phyloP scores from a whole-genome alignment of 306 rosid genomes.

The Cucurbita maxima region DNA sequence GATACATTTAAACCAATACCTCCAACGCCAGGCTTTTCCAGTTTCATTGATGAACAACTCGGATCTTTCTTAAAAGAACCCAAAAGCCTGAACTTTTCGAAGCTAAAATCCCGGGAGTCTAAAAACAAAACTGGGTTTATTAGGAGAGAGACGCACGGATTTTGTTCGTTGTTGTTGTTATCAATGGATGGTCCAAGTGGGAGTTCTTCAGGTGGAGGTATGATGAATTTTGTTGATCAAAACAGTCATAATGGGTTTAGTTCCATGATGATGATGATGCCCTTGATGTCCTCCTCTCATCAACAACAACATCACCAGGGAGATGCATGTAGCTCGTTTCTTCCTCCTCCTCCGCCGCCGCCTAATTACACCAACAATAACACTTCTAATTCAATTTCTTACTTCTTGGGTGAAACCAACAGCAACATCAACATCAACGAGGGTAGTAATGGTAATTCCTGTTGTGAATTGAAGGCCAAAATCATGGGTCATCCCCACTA shows the following conservation, averaged over 20 bases:
- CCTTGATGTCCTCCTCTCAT: slow-evolving; percentile 30
- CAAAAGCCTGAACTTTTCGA: slow-evolving; percentile 44
- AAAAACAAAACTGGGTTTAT: not conserved
- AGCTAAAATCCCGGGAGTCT: slow-evolving; percentile 85
- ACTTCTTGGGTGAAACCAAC: slow-evolving; percentile 43
- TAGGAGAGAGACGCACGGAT: not conserved
- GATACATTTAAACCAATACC: too few species aligned
- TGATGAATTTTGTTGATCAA: slow-evolving; percentile 59
- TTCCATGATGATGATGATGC: slow-evolving; percentile 68
- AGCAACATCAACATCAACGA: slow-evolving; percentile 6
- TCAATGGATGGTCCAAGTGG: slow-evolving; percentile 39
- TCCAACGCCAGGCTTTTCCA: too few species aligned
- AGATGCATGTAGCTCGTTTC: slow-evolving; percentile 26
- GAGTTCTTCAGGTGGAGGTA: slow-evolving; percentile 11
- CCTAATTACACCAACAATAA: slow-evolving; percentile 10
- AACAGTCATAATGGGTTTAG: slow-evolving; percentile 28
- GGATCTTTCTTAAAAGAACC: not conserved
- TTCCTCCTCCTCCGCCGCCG: not conserved
- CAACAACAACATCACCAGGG: not conserved
- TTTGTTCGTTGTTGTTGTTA: too few species aligned
- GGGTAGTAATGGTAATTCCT: slow-evolving; percentile 11
- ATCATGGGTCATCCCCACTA: slow-evolving; percentile 98
- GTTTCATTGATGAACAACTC: not conserved
- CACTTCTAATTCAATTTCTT: slow-evolving; percentile 17
- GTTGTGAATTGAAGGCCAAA: slow-evolving; percentile 51